A percentile compares a stretch with the other conserved stretches of the same genome.
Conservation (phyloP, 768 basidiomycete species). For the Russula griseocarnosa region DNA sequence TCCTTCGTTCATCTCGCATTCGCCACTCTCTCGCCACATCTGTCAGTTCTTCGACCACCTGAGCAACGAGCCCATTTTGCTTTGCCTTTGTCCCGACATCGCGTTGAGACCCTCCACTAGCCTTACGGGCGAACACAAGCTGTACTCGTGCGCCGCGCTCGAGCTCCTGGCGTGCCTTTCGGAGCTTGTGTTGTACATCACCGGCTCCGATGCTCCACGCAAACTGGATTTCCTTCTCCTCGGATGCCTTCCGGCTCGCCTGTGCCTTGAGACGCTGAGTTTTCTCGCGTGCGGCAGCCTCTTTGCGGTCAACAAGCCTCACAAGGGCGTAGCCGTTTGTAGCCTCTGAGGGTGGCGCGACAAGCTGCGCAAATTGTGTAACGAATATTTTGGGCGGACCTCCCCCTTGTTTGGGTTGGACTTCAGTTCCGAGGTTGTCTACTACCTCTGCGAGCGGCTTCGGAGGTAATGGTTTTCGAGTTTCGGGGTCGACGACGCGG, state of each 20-base stretch:
- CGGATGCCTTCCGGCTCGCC: conserved; percentile 23
- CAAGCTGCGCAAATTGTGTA: conserved; percentile 24
- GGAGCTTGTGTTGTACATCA: conserved; percentile 40
- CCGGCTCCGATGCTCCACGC: conserved; percentile 37
- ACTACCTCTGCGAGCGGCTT: conserved; percentile 20
- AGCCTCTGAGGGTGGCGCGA: conserved; percentile 23
- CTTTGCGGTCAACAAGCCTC: conserved; percentile 19
- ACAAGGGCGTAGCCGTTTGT: conserved; percentile 28
- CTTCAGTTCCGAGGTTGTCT: conserved; percentile 11
- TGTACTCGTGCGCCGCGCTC: conserved; percentile 33
- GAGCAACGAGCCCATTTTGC: conserved; percentile 24
- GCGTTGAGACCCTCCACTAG: conserved; percentile 20
- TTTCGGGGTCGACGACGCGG: conserved; percentile 28
- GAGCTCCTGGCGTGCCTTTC: conserved; percentile 34
- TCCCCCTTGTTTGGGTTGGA: not conserved
- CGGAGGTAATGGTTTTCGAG: conserved; percentile 23
- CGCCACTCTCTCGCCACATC: conserved; percentile 31
- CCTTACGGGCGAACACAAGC: conserved; percentile 34
- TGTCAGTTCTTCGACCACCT: conserved; percentile 26
- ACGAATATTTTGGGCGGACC: conserved; percentile 1
- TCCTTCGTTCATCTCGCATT: conserved; percentile 23
- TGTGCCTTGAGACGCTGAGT: conserved; percentile 13
- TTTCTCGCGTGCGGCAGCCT: conserved; percentile 18
- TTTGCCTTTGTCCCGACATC: conserved; percentile 1
- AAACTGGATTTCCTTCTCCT: conserved; percentile 38